Conservation (phyloP, 2,329 filamentous ascomycete species). For the Pestalotiopsis sp. region DNA sequence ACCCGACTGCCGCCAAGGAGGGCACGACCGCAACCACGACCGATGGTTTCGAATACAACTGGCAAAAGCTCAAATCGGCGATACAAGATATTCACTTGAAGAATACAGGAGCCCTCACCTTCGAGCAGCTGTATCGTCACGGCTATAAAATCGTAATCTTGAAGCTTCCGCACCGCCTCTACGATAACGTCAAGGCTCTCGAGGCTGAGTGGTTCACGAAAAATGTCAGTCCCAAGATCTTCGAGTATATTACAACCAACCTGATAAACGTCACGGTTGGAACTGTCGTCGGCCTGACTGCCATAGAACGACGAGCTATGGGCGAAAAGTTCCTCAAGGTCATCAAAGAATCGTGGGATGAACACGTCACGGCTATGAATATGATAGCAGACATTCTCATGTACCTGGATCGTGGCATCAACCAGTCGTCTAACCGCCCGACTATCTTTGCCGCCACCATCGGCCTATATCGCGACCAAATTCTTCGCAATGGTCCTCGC, state of each 20-base stretch:
- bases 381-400: slow-evolving; percentile 97
- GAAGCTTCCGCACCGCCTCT: slow-evolving; percentile 81
- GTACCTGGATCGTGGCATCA: slow-evolving; percentile 92
- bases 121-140: slow-evolving; percentile 92
- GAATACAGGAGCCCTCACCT: slow-evolving; percentile 86
- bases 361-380: slow-evolving; percentile 90
- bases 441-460: slow-evolving; percentile 86
- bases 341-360: slow-evolving; percentile 79
- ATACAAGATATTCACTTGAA: slow-evolving; percentile 88
- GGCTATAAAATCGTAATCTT: slow-evolving; percentile 92
- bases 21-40: background rate
- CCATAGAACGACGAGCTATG: slow-evolving; percentile 75
- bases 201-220: slow-evolving; percentile 80
- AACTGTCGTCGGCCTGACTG: slow-evolving; percentile 59
- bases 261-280: slow-evolving; percentile 64
- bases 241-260: slow-evolving; percentile 69
- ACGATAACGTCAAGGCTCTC: slow-evolving; percentile 77
- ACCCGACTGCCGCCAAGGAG: background rate
- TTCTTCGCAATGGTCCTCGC: slow-evolving; percentile 64
- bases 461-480: slow-evolving; percentile 83
- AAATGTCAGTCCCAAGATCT: slow-evolving; percentile 72
- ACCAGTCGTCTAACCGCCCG: slow-evolving; percentile 67
- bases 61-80: slow-evolving; percentile 75
- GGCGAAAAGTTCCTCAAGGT: slow-evolving; percentile 82
- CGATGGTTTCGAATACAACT: slow-evolving; percentile 83